phyloP scores from a whole-genome alignment of 2,329 filamentous ascomycete species.

The Ilyonectria robusta region DNA sequence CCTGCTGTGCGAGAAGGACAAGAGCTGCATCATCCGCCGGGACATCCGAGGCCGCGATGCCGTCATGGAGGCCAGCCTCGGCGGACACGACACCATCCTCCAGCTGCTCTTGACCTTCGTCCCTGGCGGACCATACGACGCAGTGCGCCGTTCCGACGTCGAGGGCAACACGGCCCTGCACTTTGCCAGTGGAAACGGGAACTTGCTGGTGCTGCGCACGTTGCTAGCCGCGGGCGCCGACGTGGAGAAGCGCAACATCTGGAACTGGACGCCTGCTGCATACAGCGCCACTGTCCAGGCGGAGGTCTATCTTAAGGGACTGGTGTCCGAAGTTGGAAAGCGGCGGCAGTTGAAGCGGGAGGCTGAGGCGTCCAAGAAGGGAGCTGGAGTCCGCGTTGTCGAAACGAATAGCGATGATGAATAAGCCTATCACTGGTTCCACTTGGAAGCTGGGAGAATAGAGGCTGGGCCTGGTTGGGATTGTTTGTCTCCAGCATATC shows the following conservation, averaged over 20 bases:
- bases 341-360: constrained; percentile 57
- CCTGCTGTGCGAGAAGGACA: constrained; percentile 76
- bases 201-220: constrained; percentile 82
- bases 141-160: constrained; percentile 72
- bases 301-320: constrained; percentile 85
- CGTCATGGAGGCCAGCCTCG: constrained; percentile 74
- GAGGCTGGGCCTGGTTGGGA: not conserved
- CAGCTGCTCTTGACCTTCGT: constrained; percentile 75
- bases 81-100: constrained; percentile 75
- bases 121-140: constrained; percentile 66
- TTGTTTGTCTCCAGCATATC: not conserved
- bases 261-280: constrained; percentile 86
- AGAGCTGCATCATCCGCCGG: constrained; percentile 72
- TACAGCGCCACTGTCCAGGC: constrained; percentile 88
- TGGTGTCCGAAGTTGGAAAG: constrained; percentile 80
- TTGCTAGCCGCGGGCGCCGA: constrained; percentile 85
- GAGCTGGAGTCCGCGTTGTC: constrained; percentile 61
- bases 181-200: constrained; percentile 86
- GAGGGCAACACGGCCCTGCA: constrained; percentile 91
- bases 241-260: constrained; percentile 78
- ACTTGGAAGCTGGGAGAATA: not conserved
- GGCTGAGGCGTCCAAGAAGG: constrained; percentile 58
- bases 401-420: constrained; percentile 55
- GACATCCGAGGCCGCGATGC: constrained; percentile 81
- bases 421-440: constrained; percentile 22